Base-by-base conservation (phyloP, 345 rosid genomes). In the Hevea brasiliensis region DNA sequence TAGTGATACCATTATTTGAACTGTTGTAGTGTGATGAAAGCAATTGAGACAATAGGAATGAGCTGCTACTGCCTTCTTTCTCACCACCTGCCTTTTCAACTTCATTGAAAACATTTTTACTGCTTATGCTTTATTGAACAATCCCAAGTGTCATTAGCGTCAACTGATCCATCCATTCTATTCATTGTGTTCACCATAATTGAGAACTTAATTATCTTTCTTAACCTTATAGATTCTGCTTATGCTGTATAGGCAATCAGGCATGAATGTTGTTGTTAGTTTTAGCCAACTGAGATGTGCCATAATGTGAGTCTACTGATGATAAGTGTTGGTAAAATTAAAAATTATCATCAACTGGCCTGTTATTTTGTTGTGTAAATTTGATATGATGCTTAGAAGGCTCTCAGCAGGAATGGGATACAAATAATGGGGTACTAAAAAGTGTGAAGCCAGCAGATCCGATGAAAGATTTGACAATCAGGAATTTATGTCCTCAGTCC, bases 381-480 rank as follows among this genome's bases (percentile, higher is more conserved):
- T 68, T 89, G 90, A 2, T 83, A 89, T 58, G 98, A 90, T 85
- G 99, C 98, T 76, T 92, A 85, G 55, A 92, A 91, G 82, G 99
- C 97, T 71, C 85, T 95, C 14, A 80, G 86, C 88, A 95, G 89
- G 88, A 82, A 87, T 17, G 97, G 99, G 70, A 81, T 84, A 87
- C 97, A 89, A 84, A 88, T 95, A 59, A 90, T 32, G 92, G 96
- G 68, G 91, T 84, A n/a, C 84, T 92, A 63, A 83, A 92, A 1
- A 98, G 99, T 44, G 99, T 95, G 81, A 92, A 92, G 82, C 90
- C 86, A 18, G 87, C 92, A 67, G 96, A 92, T 79, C 92, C 90
- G 17, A 82, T 42, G 96, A 88, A 70, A 84, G 96, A 74, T 81
- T 86, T 27, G 87, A 84, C 82, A 87, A 82, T 76, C 96, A 85